These are phyloP conservation scores for Wallacemonas sp. DNA, from an alignment of 208 protist genomes.

Conservation along the genomic window DNA sequence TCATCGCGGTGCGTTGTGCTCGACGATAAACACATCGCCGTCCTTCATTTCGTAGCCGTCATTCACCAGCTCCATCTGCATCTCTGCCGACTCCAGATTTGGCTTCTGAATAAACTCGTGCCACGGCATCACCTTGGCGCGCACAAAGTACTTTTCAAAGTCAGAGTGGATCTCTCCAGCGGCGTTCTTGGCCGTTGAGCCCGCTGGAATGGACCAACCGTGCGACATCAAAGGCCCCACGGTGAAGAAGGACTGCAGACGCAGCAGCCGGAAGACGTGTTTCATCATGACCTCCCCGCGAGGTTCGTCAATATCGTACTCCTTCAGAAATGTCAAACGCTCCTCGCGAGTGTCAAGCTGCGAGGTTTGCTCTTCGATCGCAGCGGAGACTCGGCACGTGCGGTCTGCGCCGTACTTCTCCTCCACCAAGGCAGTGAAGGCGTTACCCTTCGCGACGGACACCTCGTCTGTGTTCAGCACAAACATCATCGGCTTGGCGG, in stretches of 20 bases:
- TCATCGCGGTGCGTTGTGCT: constrained; percentile 52
- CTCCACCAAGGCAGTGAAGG: constrained; percentile 51
- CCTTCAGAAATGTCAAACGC: constrained; percentile 64
- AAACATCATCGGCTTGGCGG: constrained; percentile 83
- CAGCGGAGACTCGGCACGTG: constrained; percentile 65
- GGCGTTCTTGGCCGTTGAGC: constrained; percentile 59
- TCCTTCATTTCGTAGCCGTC: constrained; percentile 74
- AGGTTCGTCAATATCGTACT: constrained; percentile 73
- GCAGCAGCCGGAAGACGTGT: constrained; percentile 51
- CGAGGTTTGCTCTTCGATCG: constrained; percentile 81
- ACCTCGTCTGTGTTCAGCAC: constrained; percentile 84
- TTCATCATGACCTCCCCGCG: constrained; percentile 68
- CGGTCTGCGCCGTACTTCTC: constrained; percentile 45
- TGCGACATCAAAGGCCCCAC: constrained; percentile 84
- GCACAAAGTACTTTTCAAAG: constrained; percentile 74
- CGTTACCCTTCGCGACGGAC: constrained; percentile 52
- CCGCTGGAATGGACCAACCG: constrained; percentile 54
- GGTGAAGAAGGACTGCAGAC: constrained; percentile 86
- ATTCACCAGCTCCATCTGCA: constrained; percentile 66
- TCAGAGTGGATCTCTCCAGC: constrained; percentile 85
- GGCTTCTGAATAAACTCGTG: constrained; percentile 48
- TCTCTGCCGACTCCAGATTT: constrained; percentile 73
- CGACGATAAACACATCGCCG: constrained; percentile 83
- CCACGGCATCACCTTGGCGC: constrained; percentile 70
- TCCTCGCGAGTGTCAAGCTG: constrained; percentile 66